Percentiles rank a stretch among this genome's conserved stretches.
Conservation (phyloP, 768 basidiomycete species). For the Suillus luteus region DNA sequence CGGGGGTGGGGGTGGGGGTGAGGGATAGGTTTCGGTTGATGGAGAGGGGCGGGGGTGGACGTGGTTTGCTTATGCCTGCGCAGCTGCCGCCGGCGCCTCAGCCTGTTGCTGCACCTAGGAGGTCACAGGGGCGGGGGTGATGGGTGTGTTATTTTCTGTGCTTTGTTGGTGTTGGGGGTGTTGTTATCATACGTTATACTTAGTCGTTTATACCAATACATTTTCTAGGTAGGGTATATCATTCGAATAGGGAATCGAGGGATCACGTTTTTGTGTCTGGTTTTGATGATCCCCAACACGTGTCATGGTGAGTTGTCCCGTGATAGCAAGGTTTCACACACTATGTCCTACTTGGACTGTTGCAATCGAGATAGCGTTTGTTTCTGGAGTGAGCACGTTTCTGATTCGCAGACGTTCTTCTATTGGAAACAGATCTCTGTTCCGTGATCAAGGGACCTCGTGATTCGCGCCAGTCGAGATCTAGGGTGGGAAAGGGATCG, state of each 20-base stretch:
- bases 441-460: no score
- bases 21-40: not conserved
- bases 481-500: no score
- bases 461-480: no score
- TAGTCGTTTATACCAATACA: conserved; percentile 1
- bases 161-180: not conserved
- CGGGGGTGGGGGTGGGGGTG: not conserved
- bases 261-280: not conserved
- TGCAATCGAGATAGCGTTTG: no score
- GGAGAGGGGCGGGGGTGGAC: not conserved
- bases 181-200: not conserved
- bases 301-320: no score
- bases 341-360: no score
- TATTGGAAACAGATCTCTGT: no score
- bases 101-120: not conserved
- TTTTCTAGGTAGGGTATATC: no score
- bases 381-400: no score
- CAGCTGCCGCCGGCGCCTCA: not conserved
- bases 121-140: not conserved
- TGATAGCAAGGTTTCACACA: no score
- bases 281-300: not conserved
- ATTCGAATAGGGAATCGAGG: no score
- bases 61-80: not conserved
- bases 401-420: no score
- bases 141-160: not conserved